Evolutionary conservation across 139 green algal genomes (phyloP), one percentile per base, ranked within the genome.

Genomic region (Nannochloris sp.): DNA sequence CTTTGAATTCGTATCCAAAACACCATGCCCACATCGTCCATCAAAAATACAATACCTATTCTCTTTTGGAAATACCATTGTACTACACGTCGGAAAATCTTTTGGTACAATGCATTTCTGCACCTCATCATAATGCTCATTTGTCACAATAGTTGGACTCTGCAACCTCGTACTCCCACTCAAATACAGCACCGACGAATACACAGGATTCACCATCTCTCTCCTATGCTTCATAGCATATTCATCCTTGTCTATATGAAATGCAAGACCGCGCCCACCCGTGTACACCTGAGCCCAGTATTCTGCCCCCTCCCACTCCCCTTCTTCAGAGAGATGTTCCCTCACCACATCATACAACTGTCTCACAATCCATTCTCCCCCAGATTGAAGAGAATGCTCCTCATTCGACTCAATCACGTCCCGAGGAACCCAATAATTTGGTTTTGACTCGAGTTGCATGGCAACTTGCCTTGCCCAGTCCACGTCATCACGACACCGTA

Each of bases 181-280:
- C 16, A 65, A 59, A 60, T 89, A 89, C 17, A 89, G 62, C 5
- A 89, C 70, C 17, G 68, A 81, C 3, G 78, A 87, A 50, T 77
- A 57, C 2, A 81, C 33, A 14, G 83, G 83, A 20, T 80, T 76
- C 16, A 46, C 23, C 76, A 85, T 87, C 20, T 53, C 16, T 3
- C 73, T 56, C 11, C 65, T 43, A 10, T 57, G 45, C 23, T 56
- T 62, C 59, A 88, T 62, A n/a, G 63, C 29, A 28, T 78, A 49
- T 60, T 89, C 83, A 44, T 89, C 83, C 56, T 89, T 89, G 66
- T 89, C 83, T 63, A 89, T 87, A 61, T 89, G 83, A 44, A 89
- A 89, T 4, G 45, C 73, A 23, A 89, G 68, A n/a, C 82, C 82
- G 11, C 62, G 56, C 5, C 82, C 82, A n/a, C 60, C 56, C 57